Conservation (phyloP, 108 stramenopile species). For the Thalassiosira profunda region DNA sequence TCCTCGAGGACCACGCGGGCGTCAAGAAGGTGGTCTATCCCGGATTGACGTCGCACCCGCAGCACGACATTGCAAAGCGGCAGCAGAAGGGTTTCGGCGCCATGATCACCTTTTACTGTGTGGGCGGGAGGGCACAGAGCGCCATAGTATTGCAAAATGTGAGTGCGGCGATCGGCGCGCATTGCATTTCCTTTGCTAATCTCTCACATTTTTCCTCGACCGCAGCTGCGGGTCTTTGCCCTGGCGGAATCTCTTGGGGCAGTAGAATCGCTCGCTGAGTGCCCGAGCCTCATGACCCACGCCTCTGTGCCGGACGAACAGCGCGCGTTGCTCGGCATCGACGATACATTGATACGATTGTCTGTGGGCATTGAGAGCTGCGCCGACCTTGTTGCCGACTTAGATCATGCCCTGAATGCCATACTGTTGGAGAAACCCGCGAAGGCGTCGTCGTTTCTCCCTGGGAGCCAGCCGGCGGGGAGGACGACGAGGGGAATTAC, state of each 20-base stretch:
- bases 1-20: conserved; percentile 62
- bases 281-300: conserved; percentile 80
- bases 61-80: conserved; percentile 77
- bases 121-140: conserved; percentile 69
- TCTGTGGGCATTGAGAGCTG: conserved; percentile 72
- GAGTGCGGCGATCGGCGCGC: neutral
- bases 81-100: conserved; percentile 86
- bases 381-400: conserved; percentile 62
- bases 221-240: conserved; percentile 55
- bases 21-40: conserved; percentile 85
- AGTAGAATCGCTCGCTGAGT: conserved; percentile 81
- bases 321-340: conserved; percentile 60
- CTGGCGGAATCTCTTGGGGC: conserved; percentile 78
- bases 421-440: conserved; percentile 10
- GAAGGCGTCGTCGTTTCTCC: too few species aligned
- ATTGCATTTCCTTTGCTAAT: neutral
- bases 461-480: too few species aligned
- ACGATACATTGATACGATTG: conserved; percentile 68
- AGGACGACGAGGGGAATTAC: neutral
- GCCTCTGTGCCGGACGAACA: conserved; percentile 73
- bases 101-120: conserved; percentile 91
- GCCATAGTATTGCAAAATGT: conserved; percentile 60
- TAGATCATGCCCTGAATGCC: conserved; percentile 52
- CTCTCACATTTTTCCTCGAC: neutral
- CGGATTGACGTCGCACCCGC: conserved; percentile 83